These are phyloP conservation scores for Cyberlindnera euphorbiiphila DNA, from an alignment of 805 yeast species.

Conservation along the genomic window DNA sequence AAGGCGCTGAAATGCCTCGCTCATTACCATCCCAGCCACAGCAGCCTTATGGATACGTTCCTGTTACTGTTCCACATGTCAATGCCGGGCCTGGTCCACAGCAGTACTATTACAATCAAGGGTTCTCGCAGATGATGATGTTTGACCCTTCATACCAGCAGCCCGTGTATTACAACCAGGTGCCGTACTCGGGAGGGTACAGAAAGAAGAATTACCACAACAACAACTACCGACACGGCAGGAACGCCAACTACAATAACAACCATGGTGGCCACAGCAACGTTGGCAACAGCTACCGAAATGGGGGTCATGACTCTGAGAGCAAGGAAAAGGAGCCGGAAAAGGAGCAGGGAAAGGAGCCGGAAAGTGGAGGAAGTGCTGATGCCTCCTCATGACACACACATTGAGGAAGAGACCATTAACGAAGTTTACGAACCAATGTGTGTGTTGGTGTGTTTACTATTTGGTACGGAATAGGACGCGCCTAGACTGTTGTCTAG, in stretches of 20 bases:
- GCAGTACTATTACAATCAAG: conserved; percentile 9
- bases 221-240: conserved; percentile 7
- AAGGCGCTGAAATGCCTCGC: conserved; percentile 1
- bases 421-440: conserved; percentile 10
- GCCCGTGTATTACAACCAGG: conserved; percentile 11
- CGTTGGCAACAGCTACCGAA: conserved; percentile 8
- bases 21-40: conserved; percentile 4
- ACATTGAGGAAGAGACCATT: not conserved
- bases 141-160: conserved; percentile 5
- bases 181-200: conserved; percentile 7
- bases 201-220: conserved; percentile 11
- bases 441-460: no score
- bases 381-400: not conserved
- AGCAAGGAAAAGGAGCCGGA: conserved; percentile 2
- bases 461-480: no score
- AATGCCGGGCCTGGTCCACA: not conserved
- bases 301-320: conserved; percentile 8
- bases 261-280: conserved; percentile 2
- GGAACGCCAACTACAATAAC: conserved; percentile 4
- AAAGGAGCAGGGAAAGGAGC: conserved; percentile 1
- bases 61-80: not conserved
- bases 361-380: no score
- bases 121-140: conserved; percentile 9
- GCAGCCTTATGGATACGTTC: not conserved
- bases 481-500: no score